These are phyloP conservation scores for Closterium sp. DNA, from an alignment of 139 green algal species.

Conservation along the genomic window DNA sequence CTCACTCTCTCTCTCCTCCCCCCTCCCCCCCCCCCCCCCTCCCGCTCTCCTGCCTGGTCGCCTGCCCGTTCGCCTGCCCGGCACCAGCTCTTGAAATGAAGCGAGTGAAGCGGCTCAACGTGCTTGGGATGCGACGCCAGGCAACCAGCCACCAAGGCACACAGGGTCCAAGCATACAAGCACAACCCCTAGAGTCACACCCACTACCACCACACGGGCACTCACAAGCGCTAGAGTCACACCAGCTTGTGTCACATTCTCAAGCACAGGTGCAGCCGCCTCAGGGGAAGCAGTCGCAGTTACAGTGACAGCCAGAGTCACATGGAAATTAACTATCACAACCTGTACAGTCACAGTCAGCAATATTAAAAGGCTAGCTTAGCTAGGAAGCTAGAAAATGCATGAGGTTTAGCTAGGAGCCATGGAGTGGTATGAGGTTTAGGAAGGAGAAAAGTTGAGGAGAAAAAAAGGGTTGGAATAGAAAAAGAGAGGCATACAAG, in stretches of 20 bases:
- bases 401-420: no score
- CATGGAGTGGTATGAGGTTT: no score
- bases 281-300: neutral
- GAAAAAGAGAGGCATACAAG: no score
- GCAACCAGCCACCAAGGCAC: neutral
- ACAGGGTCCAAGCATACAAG: no score
- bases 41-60: no score
- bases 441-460: no score
- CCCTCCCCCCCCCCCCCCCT: neutral
- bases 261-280: neutral
- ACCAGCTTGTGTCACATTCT: neutral
- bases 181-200: neutral
- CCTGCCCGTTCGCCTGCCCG: neutral
- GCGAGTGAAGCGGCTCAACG: neutral
- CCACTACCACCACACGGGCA: neutral
- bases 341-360: neutral
- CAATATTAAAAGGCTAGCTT: no score
- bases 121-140: neutral
- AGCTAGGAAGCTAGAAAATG: no score
- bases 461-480: no score
- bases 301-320: neutral
- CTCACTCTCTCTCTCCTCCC: no score
- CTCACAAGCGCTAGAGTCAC: neutral
- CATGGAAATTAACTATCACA: no score
- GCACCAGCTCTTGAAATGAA: neutral